phyloP scores from a whole-genome alignment of 2,329 filamentous ascomycete species.

The Fusarium domesticum region DNA sequence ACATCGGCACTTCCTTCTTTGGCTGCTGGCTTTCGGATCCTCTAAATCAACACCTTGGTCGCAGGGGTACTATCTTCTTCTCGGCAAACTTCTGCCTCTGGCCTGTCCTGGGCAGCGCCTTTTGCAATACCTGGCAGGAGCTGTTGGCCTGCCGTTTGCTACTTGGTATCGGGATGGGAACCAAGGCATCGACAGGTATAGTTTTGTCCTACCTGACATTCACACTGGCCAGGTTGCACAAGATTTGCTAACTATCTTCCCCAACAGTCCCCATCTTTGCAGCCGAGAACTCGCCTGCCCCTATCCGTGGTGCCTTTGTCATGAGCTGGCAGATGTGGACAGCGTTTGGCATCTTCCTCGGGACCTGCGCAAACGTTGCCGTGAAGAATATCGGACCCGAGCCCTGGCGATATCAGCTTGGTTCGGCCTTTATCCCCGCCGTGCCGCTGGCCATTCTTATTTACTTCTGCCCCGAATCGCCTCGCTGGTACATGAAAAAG shows the following conservation, averaged over 20 bases:
- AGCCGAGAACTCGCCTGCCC: slow-evolving; percentile 68
- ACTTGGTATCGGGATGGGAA: slow-evolving; percentile 74
- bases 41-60: slow-evolving; percentile 46
- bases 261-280: slow-evolving; percentile 68
- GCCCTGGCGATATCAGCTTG: slow-evolving; percentile 62
- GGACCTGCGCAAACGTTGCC: slow-evolving; percentile 59
- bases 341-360: slow-evolving; percentile 59
- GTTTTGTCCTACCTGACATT: slow-evolving; percentile 12
- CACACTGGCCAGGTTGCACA: background rate
- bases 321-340: slow-evolving; percentile 79
- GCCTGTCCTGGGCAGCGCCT: slow-evolving; percentile 67
- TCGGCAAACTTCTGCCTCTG: slow-evolving; percentile 70
- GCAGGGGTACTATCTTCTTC: slow-evolving; percentile 62
- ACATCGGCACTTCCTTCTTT: slow-evolving; percentile 46
- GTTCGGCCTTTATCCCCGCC: slow-evolving; percentile 60
- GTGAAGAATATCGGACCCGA: slow-evolving; percentile 32
- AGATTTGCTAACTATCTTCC: slow-evolving; percentile 28
- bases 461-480: slow-evolving; percentile 64
- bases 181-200: slow-evolving; percentile 61
- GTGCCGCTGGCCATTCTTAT: slow-evolving; percentile 57
- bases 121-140: slow-evolving; percentile 69
- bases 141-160: slow-evolving; percentile 69
- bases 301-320: slow-evolving; percentile 70
- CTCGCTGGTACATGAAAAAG: slow-evolving; percentile 67
- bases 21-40: slow-evolving; percentile 68